Evolutionary conservation across 352 stramenopile species (phyloP).

Genomic region (Pythium aphanidermatum): DNA sequence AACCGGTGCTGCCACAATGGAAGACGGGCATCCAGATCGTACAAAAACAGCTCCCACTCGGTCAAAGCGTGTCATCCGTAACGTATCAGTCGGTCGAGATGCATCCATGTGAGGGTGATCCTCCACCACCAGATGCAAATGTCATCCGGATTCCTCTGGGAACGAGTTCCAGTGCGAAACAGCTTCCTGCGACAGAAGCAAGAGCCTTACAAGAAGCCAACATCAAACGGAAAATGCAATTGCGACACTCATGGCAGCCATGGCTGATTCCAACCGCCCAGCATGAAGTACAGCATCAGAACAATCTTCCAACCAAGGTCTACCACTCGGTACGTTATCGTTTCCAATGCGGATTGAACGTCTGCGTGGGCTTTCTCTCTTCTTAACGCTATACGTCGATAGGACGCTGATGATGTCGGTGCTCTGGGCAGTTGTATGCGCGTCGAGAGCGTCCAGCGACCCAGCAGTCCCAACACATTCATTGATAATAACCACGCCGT

Average conservation of each 20-base stretch:
- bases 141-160: no score
- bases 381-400: constrained; percentile 4
- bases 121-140: no score
- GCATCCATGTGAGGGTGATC: no score
- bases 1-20: constrained; percentile 32
- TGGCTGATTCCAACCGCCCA: constrained; percentile 8
- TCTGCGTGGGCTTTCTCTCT: no score
- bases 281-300: no score
- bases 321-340: no score
- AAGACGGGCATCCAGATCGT: constrained; percentile 23
- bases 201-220: constrained; percentile 32
- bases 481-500: no score
- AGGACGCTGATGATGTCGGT: constrained; percentile 6
- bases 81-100: neutral
- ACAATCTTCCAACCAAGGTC: neutral
- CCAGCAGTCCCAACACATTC: constrained; percentile 4
- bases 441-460: constrained; percentile 4
- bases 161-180: neutral
- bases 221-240: constrained; percentile 44
- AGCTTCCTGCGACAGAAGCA: constrained; percentile 23
- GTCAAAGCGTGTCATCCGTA: constrained; percentile 3
- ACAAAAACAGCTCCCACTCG: constrained; percentile 11
- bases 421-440: constrained; percentile 18
- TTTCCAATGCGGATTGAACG: no score
- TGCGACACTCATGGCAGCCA: constrained; percentile 56